Conservation (phyloP, 2,329 filamentous ascomycete genomes). For the Aspergillus glaucus region DNA sequence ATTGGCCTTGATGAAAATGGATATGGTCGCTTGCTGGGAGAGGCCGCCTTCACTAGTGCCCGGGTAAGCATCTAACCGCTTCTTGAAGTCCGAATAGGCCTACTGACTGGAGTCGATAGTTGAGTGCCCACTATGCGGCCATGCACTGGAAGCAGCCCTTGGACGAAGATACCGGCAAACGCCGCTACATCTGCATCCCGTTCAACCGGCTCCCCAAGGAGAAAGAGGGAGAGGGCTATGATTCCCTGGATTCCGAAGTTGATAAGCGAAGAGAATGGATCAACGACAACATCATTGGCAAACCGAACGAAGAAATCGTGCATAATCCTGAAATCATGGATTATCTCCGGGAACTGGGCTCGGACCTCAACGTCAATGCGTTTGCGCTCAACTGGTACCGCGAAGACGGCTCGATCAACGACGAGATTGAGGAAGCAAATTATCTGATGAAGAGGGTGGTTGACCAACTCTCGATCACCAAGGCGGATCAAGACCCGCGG, state of each 20-base stretch:
- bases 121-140: neutral
- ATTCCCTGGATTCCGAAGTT: neutral
- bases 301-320: conserved; percentile 1
- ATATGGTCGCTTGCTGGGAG: conserved; percentile 39
- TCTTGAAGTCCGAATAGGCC: neutral
- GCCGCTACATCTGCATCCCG: conserved; percentile 4
- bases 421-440: conserved; percentile 44
- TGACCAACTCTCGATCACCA: conserved; percentile 38
- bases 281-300: neutral
- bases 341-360: conserved; percentile 38
- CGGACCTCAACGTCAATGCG: conserved; percentile 40
- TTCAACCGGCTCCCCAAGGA: conserved; percentile 6
- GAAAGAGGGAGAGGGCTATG: neutral
- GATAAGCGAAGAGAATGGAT: neutral
- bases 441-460: conserved; percentile 44
- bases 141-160: neutral
- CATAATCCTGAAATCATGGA: conserved; percentile 28
- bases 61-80: conserved; percentile 19
- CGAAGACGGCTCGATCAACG: conserved; percentile 34
- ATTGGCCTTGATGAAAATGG: conserved; percentile 38
- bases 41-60: conserved; percentile 41
- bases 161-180: neutral
- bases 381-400: conserved; percentile 37
- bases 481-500: conserved; percentile 28
- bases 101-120: neutral